Percentiles rank a stretch among this genome's conserved stretches.
Evolutionary conservation across 768 basidiomycete genomes (phyloP).

Genomic region (Lactarius tabidus): DNA sequence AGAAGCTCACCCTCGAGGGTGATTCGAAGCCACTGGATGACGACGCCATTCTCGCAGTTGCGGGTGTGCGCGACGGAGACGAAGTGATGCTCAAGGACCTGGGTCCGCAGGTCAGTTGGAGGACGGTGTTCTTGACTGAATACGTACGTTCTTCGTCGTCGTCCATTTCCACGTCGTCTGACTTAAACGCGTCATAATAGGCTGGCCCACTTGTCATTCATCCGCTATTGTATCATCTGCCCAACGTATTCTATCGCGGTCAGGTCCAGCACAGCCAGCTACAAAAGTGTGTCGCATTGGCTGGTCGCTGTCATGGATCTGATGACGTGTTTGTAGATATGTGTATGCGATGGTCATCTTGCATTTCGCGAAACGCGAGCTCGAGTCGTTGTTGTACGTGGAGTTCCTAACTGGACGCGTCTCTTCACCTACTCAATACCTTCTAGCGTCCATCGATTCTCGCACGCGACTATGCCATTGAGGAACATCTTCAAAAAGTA

Average conservation of each 20-base stretch:
- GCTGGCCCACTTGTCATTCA: constrained; percentile 86
- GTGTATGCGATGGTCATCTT: constrained; percentile 71
- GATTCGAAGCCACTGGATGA: constrained; percentile 62
- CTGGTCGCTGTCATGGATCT: not conserved
- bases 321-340: constrained; percentile 40
- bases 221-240: constrained; percentile 74
- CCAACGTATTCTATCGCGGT: constrained; percentile 63
- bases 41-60: constrained; percentile 52
- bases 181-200: constrained; percentile 37
- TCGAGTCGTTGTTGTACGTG: constrained; percentile 85
- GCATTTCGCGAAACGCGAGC: constrained; percentile 89
- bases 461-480: constrained; percentile 89
- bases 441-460: constrained; percentile 86
- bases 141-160: constrained; percentile 58
- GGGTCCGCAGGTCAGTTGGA: constrained; percentile 86
- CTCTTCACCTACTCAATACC: not conserved
- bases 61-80: constrained; percentile 56
- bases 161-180: not conserved
- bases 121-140: constrained; percentile 87
- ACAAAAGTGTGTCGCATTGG: constrained; percentile 53
- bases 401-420: not conserved
- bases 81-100: constrained; percentile 82
- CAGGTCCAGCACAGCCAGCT: constrained; percentile 69
- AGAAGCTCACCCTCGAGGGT: constrained; percentile 64
- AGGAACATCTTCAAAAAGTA: constrained; percentile 88